phyloP scores from a whole-genome alignment of 805 yeast species.

The Isabelozyma pseudorhagii region DNA sequence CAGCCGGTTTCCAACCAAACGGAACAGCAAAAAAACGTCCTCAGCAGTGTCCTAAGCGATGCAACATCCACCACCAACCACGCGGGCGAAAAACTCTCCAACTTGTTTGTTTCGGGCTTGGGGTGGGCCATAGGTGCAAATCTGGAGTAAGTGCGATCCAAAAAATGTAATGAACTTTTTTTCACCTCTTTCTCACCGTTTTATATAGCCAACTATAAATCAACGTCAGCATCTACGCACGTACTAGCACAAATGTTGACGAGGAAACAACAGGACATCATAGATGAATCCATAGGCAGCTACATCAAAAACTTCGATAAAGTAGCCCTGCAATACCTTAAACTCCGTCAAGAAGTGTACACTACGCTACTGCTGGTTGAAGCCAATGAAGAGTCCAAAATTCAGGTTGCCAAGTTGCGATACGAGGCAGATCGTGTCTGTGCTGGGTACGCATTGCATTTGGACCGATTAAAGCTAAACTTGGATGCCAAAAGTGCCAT shows the following conservation, averaged over 20 bases:
- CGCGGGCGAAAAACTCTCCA: slow-evolving; percentile 47
- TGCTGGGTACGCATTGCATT: slow-evolving; percentile 22
- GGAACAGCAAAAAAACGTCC: slow-evolving; percentile 5
- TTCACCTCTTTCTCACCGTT: neutral
- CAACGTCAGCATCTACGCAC: neutral
- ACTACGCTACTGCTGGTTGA: slow-evolving; percentile 8
- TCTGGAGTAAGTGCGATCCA: slow-evolving; percentile 1
- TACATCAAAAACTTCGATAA: slow-evolving; percentile 32
- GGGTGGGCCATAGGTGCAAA: slow-evolving; percentile 66
- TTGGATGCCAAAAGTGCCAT: slow-evolving; percentile 12
- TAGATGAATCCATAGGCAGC: slow-evolving; percentile 27
- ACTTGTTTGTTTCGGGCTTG: slow-evolving; percentile 50
- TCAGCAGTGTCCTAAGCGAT: slow-evolving; percentile 19
- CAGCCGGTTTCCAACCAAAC: slow-evolving; percentile 1
- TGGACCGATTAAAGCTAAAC: slow-evolving; percentile 16
- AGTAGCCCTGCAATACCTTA: slow-evolving; percentile 27
- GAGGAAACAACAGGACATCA: slow-evolving; percentile 28
- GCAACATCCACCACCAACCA: slow-evolving; percentile 29
- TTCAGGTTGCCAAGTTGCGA: slow-evolving; percentile 17
- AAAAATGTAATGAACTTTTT: neutral
- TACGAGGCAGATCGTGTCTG: slow-evolving; percentile 27
- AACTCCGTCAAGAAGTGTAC: slow-evolving; percentile 29
- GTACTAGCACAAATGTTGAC: slow-evolving; percentile 24
- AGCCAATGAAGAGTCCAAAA: slow-evolving; percentile 6
- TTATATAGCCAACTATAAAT: too few species aligned